Evolutionary conservation across 2,329 filamentous ascomycete species (phyloP).

Genomic region (Talaromyces albobiverticillius): DNA sequence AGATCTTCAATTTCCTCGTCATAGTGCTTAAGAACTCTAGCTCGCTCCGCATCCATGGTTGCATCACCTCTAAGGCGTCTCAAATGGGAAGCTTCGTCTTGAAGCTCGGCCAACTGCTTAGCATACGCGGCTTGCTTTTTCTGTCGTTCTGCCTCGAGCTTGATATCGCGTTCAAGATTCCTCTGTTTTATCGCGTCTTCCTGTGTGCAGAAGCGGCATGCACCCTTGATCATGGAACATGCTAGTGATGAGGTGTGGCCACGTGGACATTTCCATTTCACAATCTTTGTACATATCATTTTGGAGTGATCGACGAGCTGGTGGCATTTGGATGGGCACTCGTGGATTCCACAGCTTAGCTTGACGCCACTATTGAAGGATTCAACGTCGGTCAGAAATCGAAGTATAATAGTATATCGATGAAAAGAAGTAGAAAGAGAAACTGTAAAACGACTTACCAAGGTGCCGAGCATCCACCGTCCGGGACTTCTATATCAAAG

Average conservation of each 20-base stretch:
- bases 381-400: not conserved
- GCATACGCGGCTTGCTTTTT: slow-evolving; percentile 21
- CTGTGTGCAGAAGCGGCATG: slow-evolving; percentile 53
- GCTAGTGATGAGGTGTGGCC: slow-evolving; percentile 47
- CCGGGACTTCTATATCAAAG: slow-evolving; percentile 62
- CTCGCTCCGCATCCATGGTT: slow-evolving; percentile 16
- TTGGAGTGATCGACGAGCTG: slow-evolving; percentile 58
- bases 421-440: not conserved
- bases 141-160: slow-evolving; percentile 38
- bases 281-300: slow-evolving; percentile 44
- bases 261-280: slow-evolving; percentile 51
- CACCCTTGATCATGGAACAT: slow-evolving; percentile 43
- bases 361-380: slow-evolving; percentile 37
- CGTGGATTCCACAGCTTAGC: slow-evolving; percentile 55
- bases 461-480: slow-evolving; percentile 64
- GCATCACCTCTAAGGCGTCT: slow-evolving; percentile 19
- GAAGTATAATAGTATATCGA: slow-evolving; percentile 8
- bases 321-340: slow-evolving; percentile 62
- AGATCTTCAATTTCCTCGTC: not conserved
- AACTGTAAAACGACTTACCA: slow-evolving; percentile 53
- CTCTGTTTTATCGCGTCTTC: slow-evolving; percentile 32
- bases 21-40: slow-evolving; percentile 17
- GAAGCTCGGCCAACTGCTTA: slow-evolving; percentile 21
- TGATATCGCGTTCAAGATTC: slow-evolving; percentile 51
- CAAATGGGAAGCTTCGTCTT: slow-evolving; percentile 23